phyloP scores from a whole-genome alignment of 768 basidiomycete genomes.

The Suillus tomentosus region DNA sequence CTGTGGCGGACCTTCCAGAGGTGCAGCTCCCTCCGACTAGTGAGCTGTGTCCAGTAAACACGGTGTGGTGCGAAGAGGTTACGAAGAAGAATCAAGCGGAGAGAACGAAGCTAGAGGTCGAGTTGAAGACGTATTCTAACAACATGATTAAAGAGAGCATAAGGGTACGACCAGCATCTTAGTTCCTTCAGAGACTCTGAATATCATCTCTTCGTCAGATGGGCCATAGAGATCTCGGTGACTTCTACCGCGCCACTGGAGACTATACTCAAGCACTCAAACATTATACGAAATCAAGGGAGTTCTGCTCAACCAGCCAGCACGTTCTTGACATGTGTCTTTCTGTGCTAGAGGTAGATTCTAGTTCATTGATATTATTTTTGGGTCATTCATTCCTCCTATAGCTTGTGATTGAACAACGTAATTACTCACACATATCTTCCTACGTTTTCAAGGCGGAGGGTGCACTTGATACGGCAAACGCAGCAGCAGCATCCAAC shows the following conservation, averaged over 20 bases:
- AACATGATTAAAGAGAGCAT: conserved; percentile 99
- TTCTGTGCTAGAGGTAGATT: conserved; percentile 71
- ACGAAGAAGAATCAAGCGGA: conserved; percentile 70
- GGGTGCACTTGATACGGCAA: conserved; percentile 73
- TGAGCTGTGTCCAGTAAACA: conserved; percentile 57
- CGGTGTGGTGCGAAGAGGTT: conserved; percentile 73
- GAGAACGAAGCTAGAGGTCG: conserved; percentile 83
- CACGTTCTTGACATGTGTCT: conserved; percentile 95
- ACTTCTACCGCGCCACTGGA: conserved; percentile 73
- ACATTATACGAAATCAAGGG: conserved; percentile 88
- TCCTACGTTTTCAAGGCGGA: conserved; percentile 99
- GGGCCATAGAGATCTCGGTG: conserved; percentile 87
- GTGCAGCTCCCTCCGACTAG: conserved; percentile 47
- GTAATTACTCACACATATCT: conserved; percentile 81
- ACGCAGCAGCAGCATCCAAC: conserved; percentile 38
- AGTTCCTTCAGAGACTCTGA: not conserved
- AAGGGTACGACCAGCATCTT: conserved; percentile 52
- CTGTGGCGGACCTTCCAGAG: conserved; percentile 31
- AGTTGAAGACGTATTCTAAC: conserved; percentile 91
- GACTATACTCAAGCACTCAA: conserved; percentile 73
- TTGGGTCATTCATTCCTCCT: conserved; percentile 6
- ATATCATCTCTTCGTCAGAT: conserved; percentile 50
- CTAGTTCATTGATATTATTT: not conserved
- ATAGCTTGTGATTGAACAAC: conserved; percentile 83
- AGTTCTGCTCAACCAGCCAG: conserved; percentile 87